Base-by-base conservation (phyloP, 306 rosid genomes). In the Alnus rubra region DNA sequence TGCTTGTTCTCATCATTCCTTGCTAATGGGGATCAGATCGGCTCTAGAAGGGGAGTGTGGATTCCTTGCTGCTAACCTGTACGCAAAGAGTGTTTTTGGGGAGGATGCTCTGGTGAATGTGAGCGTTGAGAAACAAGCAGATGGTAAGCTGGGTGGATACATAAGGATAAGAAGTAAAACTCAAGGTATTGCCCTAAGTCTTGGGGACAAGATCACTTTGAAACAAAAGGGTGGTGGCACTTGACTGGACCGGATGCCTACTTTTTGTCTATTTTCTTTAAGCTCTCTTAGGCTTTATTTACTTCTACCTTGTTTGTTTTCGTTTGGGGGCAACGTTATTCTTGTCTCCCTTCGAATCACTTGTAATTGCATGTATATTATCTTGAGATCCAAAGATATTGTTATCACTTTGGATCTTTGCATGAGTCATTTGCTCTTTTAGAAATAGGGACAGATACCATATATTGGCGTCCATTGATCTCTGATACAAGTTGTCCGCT, bases 141-240 rank as follows among this genome's bases (percentile, higher is more conserved):
- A 96, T 62, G 92, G 87, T 55, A 96, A 96, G 90, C 90, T 96
- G 77, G 86, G 92, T 75, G 99, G 99, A 69, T 96, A 91, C 87
- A 96, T 96, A 86, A 89, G 99, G 86, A 96, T 96, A 83, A 93
- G 99, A 88, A 96, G 99, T 87, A 96, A 96, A 87, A 96, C 99
- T 72, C 99, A 96, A 82, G 99, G 99, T 69, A 96, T 96, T 77
- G 99, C 98, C 71, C 93, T 96, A 48, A 93, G 98, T 85, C 98
- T 96, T 9, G 99, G 99, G 53, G 99, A 96, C 82, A 96, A 96
- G 90, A 93, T 96, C 86, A 96, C 99, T 69, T 88, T 96, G 92
- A 96, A 96, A 83, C 99, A 96, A 88, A 96, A 91, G 89, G 99
- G 97, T 76, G 99, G 97, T 76, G 74, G 89, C 15, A 78, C 88